Evolutionary conservation across 352 stramenopile genomes (phyloP).

Genomic region (Phytopythium vexans): DNA sequence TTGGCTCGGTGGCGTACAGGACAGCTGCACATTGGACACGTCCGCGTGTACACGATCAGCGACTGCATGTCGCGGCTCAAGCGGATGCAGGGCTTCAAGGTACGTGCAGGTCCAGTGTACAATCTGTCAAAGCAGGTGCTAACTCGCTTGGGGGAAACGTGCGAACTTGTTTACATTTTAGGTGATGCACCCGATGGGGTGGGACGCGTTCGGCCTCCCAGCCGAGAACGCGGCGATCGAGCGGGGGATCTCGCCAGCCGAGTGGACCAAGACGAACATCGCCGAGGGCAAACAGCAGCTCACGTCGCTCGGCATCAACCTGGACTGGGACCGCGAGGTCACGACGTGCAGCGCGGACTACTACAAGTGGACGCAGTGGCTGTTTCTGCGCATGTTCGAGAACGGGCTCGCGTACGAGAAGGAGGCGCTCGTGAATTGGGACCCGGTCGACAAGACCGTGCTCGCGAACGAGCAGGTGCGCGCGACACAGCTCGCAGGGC

Average conservation of each 20-base stretch:
- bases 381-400: conserved; percentile 98
- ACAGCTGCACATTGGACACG: conserved; percentile 98
- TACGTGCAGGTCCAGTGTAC: conserved; percentile 7
- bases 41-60: conserved; percentile 98
- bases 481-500: neutral
- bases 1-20: conserved; percentile 19
- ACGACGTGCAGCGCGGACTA: conserved; percentile 96
- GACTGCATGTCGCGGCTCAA: conserved; percentile 98
- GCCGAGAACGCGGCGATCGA: conserved; percentile 99
- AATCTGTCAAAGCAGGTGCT: neutral
- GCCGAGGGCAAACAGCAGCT: conserved; percentile 96
- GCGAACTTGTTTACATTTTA: conserved; percentile 7
- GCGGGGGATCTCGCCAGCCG: conserved; percentile 93
- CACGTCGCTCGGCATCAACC: conserved; percentile 94
- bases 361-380: conserved; percentile 99
- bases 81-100: conserved; percentile 96
- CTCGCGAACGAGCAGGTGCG: conserved; percentile 98
- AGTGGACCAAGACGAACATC: conserved; percentile 97
- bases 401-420: conserved; percentile 95
- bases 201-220: conserved; percentile 99
- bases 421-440: conserved; percentile 99
- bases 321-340: conserved; percentile 98
- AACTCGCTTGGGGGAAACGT: neutral
- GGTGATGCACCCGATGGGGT: conserved; percentile 99
- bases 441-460: conserved; percentile 98